Evolutionary conservation across 495 filamentous ascomycete species (phyloP), one percentile per base, ranked within the genome.

Genomic region (Penicillium bovifimosum): DNA sequence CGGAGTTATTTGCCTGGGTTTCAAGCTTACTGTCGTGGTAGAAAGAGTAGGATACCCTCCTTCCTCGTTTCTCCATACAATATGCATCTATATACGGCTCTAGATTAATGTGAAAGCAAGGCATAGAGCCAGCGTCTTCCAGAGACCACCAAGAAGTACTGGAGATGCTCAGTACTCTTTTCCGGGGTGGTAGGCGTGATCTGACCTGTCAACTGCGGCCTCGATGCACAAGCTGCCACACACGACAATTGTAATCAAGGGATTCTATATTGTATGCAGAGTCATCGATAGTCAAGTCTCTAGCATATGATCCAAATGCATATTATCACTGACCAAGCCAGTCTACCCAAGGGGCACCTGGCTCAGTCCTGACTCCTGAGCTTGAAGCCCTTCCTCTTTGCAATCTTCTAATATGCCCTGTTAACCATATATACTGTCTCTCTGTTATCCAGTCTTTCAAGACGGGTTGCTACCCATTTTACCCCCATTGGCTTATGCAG

Each of bases 211-310:
- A 42, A 26, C 38, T 50, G 13, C 14, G 13, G 28, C 11, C 11
- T 11, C 29, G 31, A 42, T 13, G 9, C 11, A 38, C 4, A 47
- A n/a, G 39, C 48, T 50, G 46, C 14, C 26, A 34, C 38, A 33
- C 31, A 41, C 39, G 18, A 18, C n/a, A 41, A 27, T 42, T n/a
- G 11, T 8, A 50, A 42, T 50, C 48, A 50, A 50, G 48, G 48
- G 48, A 41, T 8, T 27, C 13, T 16, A 31, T 11, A 26, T 17
- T 31, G 34, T 13, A 34, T 50, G 48, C 48, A 50, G 31, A 35
- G 17, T 26, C 9, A 18, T 32, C 48, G 11, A 50, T 50, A 50
- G 48, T 50, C 13, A n/a, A 16, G 11, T 28, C 39, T 42, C 39
- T 27, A 35, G 48, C 48, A 34, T 50, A 42, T 50, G 48, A 50